Evolutionary conservation across 192 early-diverging fungal species (phyloP), one percentile per base, ranked within the genome.

Genomic region (Helicostylum pulchrum): DNA sequence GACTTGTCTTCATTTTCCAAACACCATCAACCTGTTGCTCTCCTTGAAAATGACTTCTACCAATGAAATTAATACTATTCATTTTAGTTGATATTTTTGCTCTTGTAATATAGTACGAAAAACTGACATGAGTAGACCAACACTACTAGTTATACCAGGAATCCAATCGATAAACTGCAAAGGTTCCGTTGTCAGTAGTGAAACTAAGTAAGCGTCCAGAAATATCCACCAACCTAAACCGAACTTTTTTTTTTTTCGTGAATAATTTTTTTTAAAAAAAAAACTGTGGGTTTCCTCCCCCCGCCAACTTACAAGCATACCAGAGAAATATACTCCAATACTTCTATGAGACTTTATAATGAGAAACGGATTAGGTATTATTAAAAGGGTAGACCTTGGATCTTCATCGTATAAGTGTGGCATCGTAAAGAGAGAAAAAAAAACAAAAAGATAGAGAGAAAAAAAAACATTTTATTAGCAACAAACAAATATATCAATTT

Each of bases 401-500:
- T 48, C 46, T 14, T 48, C 17, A 48, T 48, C 46, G 17, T 48
- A 48, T 48, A 48, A 19, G 12, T 48, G 46, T 0, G 46, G 46
- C 46, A 48, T 48, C 1, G 46, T 48, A 15, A 49, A 49, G 26
- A 31, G 49, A 62, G 32, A 48, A 50, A 49, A 61, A 8, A 26
- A n/a, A n/a, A n/a, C n/a, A n/a, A n/a, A 15, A 49, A 49, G 26
- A 31, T 50, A 62, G 32, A 48, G 36, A 49, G 49, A 8, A 26
- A 2, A 26, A 26, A 26, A 26, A 26, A 26, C 2, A 26, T 26
- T 26, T 26, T 26, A 53, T 31, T n/a, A 53, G 31, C 30, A 49
- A 47, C 21, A 62, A 49, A 23, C 26, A 62, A 50, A 62, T 12
- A 26, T 48, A 62, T 26, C 26, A 26, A 26, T 39, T 9, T 39